Percentiles rank a stretch among this genome's conserved stretches.
Conservation (phyloP, 805 yeast genomes). For the Vanderwaltozyma tropicalis region DNA sequence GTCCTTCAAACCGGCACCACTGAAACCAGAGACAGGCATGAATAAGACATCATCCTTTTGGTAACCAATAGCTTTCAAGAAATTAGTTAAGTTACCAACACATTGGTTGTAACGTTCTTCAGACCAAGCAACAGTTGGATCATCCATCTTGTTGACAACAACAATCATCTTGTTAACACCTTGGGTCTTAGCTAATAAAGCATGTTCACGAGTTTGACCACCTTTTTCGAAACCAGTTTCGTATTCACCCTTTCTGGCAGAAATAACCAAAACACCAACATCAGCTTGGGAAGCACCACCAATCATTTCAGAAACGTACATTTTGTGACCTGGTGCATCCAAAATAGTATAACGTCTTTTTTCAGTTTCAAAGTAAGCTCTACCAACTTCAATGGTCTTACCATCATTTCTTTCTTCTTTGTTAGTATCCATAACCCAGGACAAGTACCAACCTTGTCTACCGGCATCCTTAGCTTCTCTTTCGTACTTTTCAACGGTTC, state of each 20-base stretch:
- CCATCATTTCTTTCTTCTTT: constrained; percentile 98
- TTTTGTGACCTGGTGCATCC: constrained; percentile 99
- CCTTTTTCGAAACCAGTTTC: constrained; percentile 99
- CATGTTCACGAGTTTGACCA: constrained; percentile 98
- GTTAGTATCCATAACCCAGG: constrained; percentile 99
- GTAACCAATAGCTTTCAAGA: constrained; percentile 85
- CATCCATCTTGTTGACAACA: constrained; percentile 98
- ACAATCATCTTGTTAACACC: constrained; percentile 92
- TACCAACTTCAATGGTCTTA: constrained; percentile 98
- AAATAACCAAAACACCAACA: constrained; percentile 91
- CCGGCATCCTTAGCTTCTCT: constrained; percentile 99
- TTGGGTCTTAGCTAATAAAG: constrained; percentile 92
- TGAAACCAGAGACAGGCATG: constrained; percentile 98
- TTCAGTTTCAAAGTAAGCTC: constrained; percentile 94
- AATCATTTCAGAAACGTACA: constrained; percentile 98
- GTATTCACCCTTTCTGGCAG: constrained; percentile 98
- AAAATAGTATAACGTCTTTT: constrained; percentile 94
- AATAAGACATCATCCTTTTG: constrained; percentile 73
- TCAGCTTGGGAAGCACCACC: constrained; percentile 99
- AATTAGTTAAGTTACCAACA: constrained; percentile 65
- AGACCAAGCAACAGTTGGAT: constrained; percentile 92
- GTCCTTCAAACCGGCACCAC: constrained; percentile 94
- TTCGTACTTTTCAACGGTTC: constrained; percentile 96
- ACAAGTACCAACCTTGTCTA: constrained; percentile 98
- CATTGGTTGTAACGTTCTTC: constrained; percentile 94